A percentile compares a stretch with the other conserved stretches of the same genome.
Conservation (phyloP, 352 stramenopile genomes). For the Elongisporangium prolatum region DNA sequence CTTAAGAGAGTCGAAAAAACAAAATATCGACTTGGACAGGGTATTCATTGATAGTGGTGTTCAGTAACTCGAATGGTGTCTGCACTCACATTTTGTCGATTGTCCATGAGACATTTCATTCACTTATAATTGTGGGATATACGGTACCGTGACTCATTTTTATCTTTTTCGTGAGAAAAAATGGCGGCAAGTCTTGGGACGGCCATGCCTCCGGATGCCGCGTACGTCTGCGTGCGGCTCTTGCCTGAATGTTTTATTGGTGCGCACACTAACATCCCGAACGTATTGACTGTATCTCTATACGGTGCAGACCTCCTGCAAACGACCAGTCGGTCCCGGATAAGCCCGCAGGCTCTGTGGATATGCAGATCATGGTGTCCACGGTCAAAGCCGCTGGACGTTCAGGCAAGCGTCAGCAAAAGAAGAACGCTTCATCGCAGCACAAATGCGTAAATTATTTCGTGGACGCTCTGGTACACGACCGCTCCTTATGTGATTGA, state of each 20-base stretch:
- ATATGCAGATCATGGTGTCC: not conserved
- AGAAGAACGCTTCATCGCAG: conserved; percentile 7
- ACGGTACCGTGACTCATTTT: not conserved
- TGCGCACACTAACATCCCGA: not conserved
- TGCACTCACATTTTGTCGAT: no score
- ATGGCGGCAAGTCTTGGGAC: conserved; percentile 28
- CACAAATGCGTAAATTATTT: conserved; percentile 51
- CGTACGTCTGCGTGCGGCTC: conserved; percentile 2
- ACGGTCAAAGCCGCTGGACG: not conserved
- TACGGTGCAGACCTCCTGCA: not conserved
- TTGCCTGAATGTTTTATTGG: not conserved
- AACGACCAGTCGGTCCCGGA: not conserved
- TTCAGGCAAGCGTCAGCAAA: not conserved
- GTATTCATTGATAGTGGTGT: no score
- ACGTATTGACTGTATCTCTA: not conserved
- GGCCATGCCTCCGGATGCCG: conserved; percentile 10
- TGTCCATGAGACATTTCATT: no score
- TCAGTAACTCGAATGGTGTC: no score
- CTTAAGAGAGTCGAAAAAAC: no score
- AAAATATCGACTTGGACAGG: no score
- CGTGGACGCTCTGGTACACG: conserved; percentile 51
- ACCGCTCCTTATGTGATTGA: not conserved
- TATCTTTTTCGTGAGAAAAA: not conserved
- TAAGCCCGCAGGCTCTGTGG: not conserved
- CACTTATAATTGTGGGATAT: not conserved